Percentiles rank a stretch among this genome's conserved stretches.
Evolutionary conservation across 2,329 filamentous ascomycete genomes (phyloP).

Genomic region (Colletotrichum trifolii): DNA sequence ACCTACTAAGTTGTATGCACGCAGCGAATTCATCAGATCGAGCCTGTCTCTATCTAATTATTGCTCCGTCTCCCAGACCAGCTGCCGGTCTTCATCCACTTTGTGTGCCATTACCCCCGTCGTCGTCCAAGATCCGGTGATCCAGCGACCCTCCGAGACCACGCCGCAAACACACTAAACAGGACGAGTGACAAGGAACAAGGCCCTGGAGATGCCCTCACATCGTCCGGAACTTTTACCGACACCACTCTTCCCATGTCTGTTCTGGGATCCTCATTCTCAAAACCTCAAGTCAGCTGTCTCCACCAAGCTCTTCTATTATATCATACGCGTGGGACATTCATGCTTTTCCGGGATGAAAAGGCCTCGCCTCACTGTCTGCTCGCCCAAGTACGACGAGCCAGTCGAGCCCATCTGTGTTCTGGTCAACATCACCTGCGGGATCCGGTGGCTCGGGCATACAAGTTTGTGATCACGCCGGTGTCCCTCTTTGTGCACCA

Average conservation of each 20-base stretch:
- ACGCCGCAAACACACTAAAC: slow-evolving; percentile 8
- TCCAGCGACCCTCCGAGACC: slow-evolving; percentile 12
- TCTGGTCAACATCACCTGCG: slow-evolving; percentile 26
- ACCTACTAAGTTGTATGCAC: too few relatives aligned
- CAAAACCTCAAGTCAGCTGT: too few relatives aligned
- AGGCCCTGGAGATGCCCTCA: slow-evolving; percentile 18
- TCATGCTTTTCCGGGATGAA: too few relatives aligned
- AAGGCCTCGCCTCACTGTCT: slow-evolving; percentile 8
- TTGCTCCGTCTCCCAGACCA: too few relatives aligned
- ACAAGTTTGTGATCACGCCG: slow-evolving; percentile 32
- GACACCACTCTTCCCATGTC: slow-evolving; percentile 10
- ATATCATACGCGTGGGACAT: background rate
- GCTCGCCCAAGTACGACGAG: slow-evolving; percentile 1
- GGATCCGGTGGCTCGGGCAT: slow-evolving; percentile 35
- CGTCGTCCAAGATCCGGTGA: slow-evolving; percentile 20
- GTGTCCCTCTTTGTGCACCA: slow-evolving; percentile 28
- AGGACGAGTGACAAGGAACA: slow-evolving; percentile 8
- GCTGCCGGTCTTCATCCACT: background rate
- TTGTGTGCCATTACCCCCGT: slow-evolving; percentile 1
- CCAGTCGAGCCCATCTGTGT: slow-evolving; percentile 6
- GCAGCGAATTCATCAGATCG: background rate
- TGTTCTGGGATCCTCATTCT: background rate
- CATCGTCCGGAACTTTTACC: slow-evolving; percentile 17
- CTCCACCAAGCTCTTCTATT: background rate
- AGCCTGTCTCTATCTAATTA: background rate